Evolutionary conservation across 2,329 filamentous ascomycete genomes (phyloP).

Genomic region (Gyromitra esculenta): DNA sequence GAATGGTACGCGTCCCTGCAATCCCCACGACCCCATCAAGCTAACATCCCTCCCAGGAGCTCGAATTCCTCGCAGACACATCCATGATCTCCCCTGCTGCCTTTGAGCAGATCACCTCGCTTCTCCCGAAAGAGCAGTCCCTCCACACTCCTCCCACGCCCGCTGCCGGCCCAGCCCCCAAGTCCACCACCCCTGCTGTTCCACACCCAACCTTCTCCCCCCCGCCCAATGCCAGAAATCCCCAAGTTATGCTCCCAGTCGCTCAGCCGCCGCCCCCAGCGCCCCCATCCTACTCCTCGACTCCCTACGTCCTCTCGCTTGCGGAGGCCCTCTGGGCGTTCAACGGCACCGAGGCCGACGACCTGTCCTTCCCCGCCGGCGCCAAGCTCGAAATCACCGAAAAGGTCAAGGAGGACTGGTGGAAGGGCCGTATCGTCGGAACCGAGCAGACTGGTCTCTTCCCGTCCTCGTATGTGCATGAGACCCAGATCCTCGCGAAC

Average conservation of each 20-base stretch:
- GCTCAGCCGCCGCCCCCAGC: conserved; percentile 17
- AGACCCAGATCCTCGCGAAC: conserved; percentile 46
- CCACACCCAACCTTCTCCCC: conserved; percentile 49
- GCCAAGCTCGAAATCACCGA: conserved; percentile 51
- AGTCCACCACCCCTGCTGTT: conserved; percentile 51
- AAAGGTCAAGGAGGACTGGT: conserved; percentile 55
- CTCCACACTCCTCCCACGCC: conserved; percentile 28
- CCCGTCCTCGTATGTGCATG: conserved; percentile 48
- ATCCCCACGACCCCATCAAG: neutral
- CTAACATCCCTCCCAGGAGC: conserved; percentile 44
- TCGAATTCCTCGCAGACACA: conserved; percentile 54
- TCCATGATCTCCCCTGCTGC: conserved; percentile 37
- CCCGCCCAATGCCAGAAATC: conserved; percentile 22
- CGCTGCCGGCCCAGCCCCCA: conserved; percentile 40
- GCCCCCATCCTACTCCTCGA: conserved; percentile 47
- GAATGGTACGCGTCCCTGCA: conserved; percentile 31
- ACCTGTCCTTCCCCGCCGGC: conserved; percentile 45
- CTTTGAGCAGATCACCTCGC: conserved; percentile 40
- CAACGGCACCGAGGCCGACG: conserved; percentile 45
- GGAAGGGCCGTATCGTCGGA: conserved; percentile 50
- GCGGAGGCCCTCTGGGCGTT: conserved; percentile 53
- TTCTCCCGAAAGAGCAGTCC: conserved; percentile 46
- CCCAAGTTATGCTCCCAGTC: conserved; percentile 28
- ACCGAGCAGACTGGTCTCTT: conserved; percentile 48
- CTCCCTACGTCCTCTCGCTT: conserved; percentile 40